A percentile compares a stretch with the other conserved stretches of the same genome.
These are phyloP conservation scores for Pseudogymnoascus sp. DNA, from an alignment of 2,329 filamentous ascomycete species.

Conservation along the genomic window DNA sequence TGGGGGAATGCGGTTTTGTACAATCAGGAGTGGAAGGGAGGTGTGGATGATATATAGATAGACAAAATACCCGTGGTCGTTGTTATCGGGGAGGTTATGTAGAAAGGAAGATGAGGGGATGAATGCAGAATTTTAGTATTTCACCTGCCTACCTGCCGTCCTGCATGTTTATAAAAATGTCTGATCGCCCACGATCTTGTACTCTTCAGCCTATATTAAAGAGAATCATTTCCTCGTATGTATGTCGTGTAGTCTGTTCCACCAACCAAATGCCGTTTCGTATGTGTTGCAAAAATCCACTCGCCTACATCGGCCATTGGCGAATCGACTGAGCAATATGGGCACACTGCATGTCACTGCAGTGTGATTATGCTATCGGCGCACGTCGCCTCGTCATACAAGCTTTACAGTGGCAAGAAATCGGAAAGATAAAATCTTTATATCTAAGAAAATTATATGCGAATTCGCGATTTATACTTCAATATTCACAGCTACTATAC, in stretches of 20 bases:
- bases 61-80: slow-evolving; percentile 6
- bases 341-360: background rate
- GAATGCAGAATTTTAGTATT: background rate
- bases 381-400: slow-evolving; percentile 2
- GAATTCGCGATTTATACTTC: background rate
- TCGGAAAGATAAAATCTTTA: background rate
- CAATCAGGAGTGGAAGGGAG: background rate
- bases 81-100: background rate
- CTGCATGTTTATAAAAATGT: background rate
- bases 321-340: background rate
- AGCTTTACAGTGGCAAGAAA: background rate
- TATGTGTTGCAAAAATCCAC: background rate
- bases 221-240: background rate
- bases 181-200: background rate
- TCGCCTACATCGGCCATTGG: background rate
- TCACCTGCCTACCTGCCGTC: background rate
- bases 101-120: background rate
- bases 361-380: slow-evolving; percentile 5
- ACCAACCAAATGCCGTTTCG: background rate
- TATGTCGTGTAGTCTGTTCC: background rate
- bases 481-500: no score
- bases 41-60: background rate
- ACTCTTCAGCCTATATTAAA: background rate
- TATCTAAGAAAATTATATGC: background rate
- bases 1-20: background rate